Percentiles rank a stretch among this genome's conserved stretches.
Evolutionary conservation across 805 yeast genomes (phyloP).

Genomic region (Debaryomyces castellii): DNA sequence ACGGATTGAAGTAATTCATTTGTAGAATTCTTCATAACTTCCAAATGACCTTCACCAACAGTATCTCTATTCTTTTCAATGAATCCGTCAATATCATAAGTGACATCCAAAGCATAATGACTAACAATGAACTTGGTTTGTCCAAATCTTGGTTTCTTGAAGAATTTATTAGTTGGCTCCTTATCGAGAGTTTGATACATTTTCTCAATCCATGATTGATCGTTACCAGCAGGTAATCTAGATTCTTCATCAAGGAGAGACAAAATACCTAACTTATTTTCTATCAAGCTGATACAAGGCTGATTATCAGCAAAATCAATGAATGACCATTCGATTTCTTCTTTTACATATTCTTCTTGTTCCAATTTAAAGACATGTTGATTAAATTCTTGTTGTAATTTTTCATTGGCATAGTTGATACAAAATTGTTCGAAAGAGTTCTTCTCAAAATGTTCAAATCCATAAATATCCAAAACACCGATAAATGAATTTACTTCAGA

Average conservation of each 20-base stretch:
- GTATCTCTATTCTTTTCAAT: slow-evolving; percentile 97
- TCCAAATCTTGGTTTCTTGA: slow-evolving; percentile 93
- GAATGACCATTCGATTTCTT: slow-evolving; percentile 94
- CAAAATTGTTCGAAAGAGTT: slow-evolving; percentile 98
- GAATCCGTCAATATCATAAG: slow-evolving; percentile 90
- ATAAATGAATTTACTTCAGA: slow-evolving; percentile 68
- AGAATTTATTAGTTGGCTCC: slow-evolving; percentile 70
- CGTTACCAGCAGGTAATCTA: slow-evolving; percentile 89
- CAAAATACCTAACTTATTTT: slow-evolving; percentile 82
- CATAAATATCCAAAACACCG: slow-evolving; percentile 96
- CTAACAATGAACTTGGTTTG: slow-evolving; percentile 85
- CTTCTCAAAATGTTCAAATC: slow-evolving; percentile 92
- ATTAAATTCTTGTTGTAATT: slow-evolving; percentile 94
- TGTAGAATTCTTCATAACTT: slow-evolving; percentile 68
- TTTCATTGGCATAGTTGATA: slow-evolving; percentile 95
- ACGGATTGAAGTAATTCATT: slow-evolving; percentile 67
- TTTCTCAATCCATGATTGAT: slow-evolving; percentile 88
- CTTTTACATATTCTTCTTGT: slow-evolving; percentile 90
- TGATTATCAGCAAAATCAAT: slow-evolving; percentile 95
- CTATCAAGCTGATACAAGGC: slow-evolving; percentile 92
- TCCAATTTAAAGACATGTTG: slow-evolving; percentile 96
- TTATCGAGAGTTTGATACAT: slow-evolving; percentile 83
- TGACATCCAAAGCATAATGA: slow-evolving; percentile 93
- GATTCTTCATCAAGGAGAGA: slow-evolving; percentile 93
- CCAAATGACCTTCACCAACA: slow-evolving; percentile 93